phyloP scores from a whole-genome alignment of 208 protist species.

The Trichomonas gallinae region DNA sequence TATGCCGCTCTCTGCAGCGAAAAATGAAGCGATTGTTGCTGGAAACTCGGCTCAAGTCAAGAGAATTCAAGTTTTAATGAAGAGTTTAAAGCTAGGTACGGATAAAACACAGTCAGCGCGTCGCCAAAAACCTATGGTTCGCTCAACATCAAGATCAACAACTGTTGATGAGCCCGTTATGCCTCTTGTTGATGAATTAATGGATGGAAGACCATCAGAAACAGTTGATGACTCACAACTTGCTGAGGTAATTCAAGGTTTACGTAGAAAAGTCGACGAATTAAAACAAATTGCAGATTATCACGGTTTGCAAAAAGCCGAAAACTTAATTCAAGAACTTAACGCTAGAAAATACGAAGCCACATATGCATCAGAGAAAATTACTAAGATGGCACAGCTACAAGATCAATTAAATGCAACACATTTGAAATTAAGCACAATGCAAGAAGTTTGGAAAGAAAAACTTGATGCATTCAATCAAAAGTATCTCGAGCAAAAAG shows the following conservation, averaged over 20 bases:
- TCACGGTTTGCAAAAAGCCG: neutral
- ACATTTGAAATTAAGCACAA: neutral
- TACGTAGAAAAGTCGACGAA: neutral
- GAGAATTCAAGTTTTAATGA: neutral
- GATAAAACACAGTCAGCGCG: neutral
- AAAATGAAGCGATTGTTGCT: slow-evolving; percentile 19
- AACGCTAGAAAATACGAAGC: neutral
- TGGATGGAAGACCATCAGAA: neutral
- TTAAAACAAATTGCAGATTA: neutral
- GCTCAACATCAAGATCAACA: neutral
- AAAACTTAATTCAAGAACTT: neutral
- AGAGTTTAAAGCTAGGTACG: neutral
- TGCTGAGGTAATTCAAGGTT: neutral
- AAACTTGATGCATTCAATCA: neutral
- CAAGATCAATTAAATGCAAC: neutral
- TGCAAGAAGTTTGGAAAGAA: neutral
- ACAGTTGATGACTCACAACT: neutral
- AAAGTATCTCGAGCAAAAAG: neutral
- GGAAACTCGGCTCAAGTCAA: neutral
- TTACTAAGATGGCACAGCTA: neutral
- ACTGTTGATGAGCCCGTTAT: neutral
- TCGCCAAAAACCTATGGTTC: neutral
- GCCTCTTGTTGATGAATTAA: neutral
- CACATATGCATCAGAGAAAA: neutral
- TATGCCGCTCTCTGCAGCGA: neutral